phyloP scores from a whole-genome alignment of 192 early-diverging fungal species.

The Podila minutissima region DNA sequence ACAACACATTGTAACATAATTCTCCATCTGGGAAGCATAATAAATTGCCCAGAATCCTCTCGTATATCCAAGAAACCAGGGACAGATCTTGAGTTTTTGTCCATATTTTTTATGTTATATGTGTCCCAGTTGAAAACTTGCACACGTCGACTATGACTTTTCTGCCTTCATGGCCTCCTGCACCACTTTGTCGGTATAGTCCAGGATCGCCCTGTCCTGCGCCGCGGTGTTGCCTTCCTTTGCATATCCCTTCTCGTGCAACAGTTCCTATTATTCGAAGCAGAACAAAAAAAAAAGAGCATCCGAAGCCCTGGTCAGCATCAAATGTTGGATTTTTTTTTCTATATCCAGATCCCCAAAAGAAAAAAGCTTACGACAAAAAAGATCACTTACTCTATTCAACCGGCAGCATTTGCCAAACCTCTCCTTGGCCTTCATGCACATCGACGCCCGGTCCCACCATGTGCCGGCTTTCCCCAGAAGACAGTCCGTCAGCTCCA shows the following conservation, averaged over 20 bases:
- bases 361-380: neutral
- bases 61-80: too few relatives aligned
- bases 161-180: slow-evolving; percentile 39
- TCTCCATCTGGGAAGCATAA: too few relatives aligned
- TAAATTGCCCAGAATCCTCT: too few relatives aligned
- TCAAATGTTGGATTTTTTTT: neutral
- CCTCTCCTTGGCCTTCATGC: slow-evolving; percentile 34
- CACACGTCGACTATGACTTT: neutral
- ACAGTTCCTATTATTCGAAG: slow-evolving; percentile 11
- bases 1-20: too few relatives aligned
- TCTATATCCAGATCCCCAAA: neutral
- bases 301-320: neutral
- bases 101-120: neutral
- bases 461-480: slow-evolving; percentile 30
- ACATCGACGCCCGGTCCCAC: slow-evolving; percentile 47
- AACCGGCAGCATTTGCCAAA: slow-evolving; percentile 30
- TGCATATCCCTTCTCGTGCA: slow-evolving; percentile 32
- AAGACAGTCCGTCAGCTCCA: slow-evolving; percentile 40
- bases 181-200: slow-evolving; percentile 26
- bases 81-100: too few relatives aligned
- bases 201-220: slow-evolving; percentile 29
- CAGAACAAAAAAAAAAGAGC: slow-evolving; percentile 1
- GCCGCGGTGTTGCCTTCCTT: slow-evolving; percentile 38
- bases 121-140: neutral
- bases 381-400: slow-evolving; percentile 22